Evolutionary conservation across 1,284 basidiomycete genomes (phyloP), one percentile per base, ranked within the genome.

Genomic region (Sphaerobolus stellatus): DNA sequence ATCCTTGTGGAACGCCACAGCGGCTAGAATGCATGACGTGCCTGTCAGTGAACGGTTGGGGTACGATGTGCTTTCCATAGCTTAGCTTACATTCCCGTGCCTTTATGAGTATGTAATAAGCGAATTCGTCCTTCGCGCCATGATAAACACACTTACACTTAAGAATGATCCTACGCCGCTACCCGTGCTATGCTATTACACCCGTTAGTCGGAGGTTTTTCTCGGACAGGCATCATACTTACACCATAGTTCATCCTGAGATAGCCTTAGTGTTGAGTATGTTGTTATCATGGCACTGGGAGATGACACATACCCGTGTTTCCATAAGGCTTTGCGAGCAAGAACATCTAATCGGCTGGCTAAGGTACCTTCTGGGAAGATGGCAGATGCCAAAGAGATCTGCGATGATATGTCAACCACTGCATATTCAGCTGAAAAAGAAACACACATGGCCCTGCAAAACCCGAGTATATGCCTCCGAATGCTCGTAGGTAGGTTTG

Each of bases 391-490:
- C 61, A 97, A 94, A 34, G 93, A 92, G 61, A 98, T 95, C 88
- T 91, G 63, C 11, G 13, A 14, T 24, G 52, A 62, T 27, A 25
- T 36, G 29, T 43, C 9, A 5, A 20, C 9, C 18, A 4, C 41
- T 2, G 3, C 7, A 43, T 24, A 43, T 3, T 24, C 28, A 14
- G 41, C 18, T 14, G 28, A 43, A 27, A 43, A 18, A 14, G 16
- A 24, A 16, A 80, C 87, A 61, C 74, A 91, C 89, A 75, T 99
- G 96, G 4, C 96, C 96, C 72, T 99, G 96, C 50, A 99, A 72
- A 25, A 98, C 96, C 20, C 94, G 80, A 14, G 97, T 99, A 68
- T 89, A 98, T 1, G 94, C 94, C 59, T 95, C 88, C 64, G 85
- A 88, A 69, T 94, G 88, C 61, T 94, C 90, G 2, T 77, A 62